These are phyloP conservation scores for Angophora floribunda DNA, from an alignment of 345 rosid genomes.

Conservation along the genomic window DNA sequence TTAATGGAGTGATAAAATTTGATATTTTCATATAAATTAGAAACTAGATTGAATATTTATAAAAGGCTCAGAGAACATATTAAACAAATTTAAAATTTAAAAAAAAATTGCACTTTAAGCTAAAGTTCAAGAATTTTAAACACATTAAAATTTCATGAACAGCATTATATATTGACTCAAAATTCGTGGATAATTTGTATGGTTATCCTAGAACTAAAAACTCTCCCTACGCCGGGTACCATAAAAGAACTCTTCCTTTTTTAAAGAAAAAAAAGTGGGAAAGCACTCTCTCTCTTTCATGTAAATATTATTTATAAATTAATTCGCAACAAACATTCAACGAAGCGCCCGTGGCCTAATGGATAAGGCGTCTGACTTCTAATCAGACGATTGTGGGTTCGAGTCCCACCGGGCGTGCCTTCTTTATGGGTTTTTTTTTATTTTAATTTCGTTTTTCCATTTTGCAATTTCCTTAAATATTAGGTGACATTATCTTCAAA, in stretches of 20 bases:
- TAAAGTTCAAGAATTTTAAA: background rate
- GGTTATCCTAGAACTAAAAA: background rate
- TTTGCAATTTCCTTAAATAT: background rate
- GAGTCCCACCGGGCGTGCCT: conserved; percentile 59
- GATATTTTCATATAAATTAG: background rate
- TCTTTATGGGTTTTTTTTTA: background rate
- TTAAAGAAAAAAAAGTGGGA: accelerated
- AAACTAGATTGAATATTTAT: background rate
- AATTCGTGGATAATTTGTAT: background rate
- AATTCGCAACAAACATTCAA: accelerated
- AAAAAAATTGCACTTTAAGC: accelerated
- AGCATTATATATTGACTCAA: accelerated
- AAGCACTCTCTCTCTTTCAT: accelerated
- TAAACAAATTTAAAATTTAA: background rate
- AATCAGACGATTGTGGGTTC: conserved; percentile 60
- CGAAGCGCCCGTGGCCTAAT: conserved; percentile 57
- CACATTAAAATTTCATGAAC: background rate
- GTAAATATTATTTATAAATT: accelerated
- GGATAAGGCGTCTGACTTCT: conserved; percentile 40
- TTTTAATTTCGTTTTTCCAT: no score
- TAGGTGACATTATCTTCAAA: background rate
- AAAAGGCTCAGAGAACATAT: accelerated
- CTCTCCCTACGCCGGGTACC: background rate
- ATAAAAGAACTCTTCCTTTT: background rate
- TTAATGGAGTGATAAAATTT: background rate